Percentiles rank a stretch among this genome's conserved stretches.
These are phyloP conservation scores for Solanum piurae DNA, from an alignment of 257 asterid species.

Conservation along the genomic window DNA sequence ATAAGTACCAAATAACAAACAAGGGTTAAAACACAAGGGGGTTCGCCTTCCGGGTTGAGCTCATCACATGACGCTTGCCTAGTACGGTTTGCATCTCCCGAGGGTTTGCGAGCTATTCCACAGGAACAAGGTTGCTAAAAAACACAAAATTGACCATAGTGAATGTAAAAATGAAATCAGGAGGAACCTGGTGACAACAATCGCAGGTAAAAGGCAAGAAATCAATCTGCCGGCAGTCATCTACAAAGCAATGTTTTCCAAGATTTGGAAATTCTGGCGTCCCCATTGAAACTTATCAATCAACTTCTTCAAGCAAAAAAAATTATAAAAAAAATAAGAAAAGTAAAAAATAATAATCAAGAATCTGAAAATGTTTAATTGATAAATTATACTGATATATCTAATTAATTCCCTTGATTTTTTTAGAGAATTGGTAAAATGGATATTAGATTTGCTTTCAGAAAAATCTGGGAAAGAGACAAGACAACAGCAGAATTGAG, in stretches of 20 bases:
- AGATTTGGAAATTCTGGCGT: constrained; percentile 87
- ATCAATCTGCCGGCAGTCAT: constrained; percentile 80
- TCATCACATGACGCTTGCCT: neutral
- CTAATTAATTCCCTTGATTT: neutral
- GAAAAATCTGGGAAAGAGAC: neutral
- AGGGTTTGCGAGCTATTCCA: neutral
- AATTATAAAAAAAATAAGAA: neutral
- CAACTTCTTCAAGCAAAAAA: neutral
- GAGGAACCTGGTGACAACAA: constrained; percentile 59
- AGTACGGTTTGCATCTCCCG: rapidly evolving
- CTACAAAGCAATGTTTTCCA: constrained; percentile 77
- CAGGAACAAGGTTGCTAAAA: too few species aligned
- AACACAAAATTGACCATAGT: neutral
- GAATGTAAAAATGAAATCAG: neutral
- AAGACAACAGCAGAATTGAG: neutral
- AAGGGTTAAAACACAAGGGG: neutral
- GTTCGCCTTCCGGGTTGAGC: neutral
- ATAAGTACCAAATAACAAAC: neutral
- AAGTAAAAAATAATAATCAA: neutral
- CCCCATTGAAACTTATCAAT: constrained; percentile 41
- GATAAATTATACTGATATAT: neutral
- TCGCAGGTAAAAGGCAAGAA: constrained; percentile 94
- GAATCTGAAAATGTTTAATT: neutral
- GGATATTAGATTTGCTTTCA: neutral
- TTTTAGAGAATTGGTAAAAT: neutral